These are phyloP conservation scores for Euptelea pleiosperma DNA, from an alignment of 164 flowering plant genomes.

Conservation along the genomic window DNA sequence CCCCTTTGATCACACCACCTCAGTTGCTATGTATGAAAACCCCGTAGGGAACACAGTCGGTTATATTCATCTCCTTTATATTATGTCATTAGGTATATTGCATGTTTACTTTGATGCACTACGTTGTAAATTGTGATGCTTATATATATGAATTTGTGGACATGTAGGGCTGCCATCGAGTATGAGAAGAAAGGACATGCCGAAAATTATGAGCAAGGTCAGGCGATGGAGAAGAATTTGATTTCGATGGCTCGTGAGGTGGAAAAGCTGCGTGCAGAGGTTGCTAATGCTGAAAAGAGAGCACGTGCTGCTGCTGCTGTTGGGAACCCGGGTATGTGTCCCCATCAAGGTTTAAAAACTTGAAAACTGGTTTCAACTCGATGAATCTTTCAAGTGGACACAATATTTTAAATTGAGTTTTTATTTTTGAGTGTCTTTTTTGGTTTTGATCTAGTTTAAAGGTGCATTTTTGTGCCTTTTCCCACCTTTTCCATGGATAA, in stretches of 20 bases:
- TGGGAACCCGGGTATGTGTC: conserved; percentile 60
- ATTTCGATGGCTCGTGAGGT: conserved; percentile 85
- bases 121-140: background rate
- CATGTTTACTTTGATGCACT: background rate
- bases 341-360: background rate
- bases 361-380: background rate
- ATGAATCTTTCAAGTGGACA: background rate
- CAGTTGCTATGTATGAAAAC: too few species aligned
- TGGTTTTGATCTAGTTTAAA: too few species aligned
- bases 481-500: too few species aligned
- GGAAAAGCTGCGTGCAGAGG: conserved; percentile 92
- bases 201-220: conserved; percentile 86
- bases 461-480: too few species aligned
- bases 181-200: conserved; percentile 92
- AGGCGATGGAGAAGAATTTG: conserved; percentile 87
- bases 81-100: too few species aligned
- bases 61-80: too few species aligned
- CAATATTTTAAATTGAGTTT: background rate
- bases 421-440: too few species aligned
- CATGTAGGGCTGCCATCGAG: conserved; percentile 77
- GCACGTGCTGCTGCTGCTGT: conserved; percentile 70
- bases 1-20: too few species aligned
- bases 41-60: too few species aligned
- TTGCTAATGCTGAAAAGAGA: conserved; percentile 84
- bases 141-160: conserved; percentile 4